Evolutionary conservation across 805 yeast genomes (phyloP), one percentile per base, ranked within the genome.

Genomic region (Myxozyma nipponensis): DNA sequence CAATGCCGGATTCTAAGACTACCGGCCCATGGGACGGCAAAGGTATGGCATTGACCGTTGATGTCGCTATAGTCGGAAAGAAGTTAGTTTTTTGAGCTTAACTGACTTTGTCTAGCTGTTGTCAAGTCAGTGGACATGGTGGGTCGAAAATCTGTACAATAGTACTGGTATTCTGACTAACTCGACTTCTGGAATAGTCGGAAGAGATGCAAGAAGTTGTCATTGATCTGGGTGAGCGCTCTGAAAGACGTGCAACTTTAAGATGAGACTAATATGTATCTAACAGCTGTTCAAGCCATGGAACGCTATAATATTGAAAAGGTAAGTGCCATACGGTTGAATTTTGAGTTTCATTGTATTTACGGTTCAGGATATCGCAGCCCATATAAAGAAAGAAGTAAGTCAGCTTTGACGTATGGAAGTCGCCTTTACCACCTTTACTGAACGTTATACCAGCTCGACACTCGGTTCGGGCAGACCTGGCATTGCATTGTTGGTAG

Each of bases 401-500:
- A 22, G 66, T 19, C 21, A 22, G 17, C 30, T 23, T 23, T 35
- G 32, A 28, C 13, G 32, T 13, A 28, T 7, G 13, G 13, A 28
- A 28, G 13, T 7, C 5, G 17, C 6, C 18, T 23, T 28, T 6
- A 43, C 3, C 15, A 10, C 17, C 26, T 4, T 32, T 28, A 7
- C 32, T 28, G 13, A 28, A 28, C 15, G n/a, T 2, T 42, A 10
- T 9, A 18, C 3, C 36, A 62, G 53, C 69, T 80, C 62, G 85
- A 80, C 59, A 70, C 72, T 30, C 64, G 72, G 41, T 78, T 72
- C 58, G 82, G 83, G 0, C 74, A 78, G 23, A 72, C 82, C 6
- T 80, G 85, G 85, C 84, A 80, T 62, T 80, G 79, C 26, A 72
- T 80, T 44, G 84, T 78, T 26, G 85, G 85, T 21, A 68, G 71